Base-by-base conservation (phyloP, 345 rosid species). In the Arabidopsis thaliana region DNA sequence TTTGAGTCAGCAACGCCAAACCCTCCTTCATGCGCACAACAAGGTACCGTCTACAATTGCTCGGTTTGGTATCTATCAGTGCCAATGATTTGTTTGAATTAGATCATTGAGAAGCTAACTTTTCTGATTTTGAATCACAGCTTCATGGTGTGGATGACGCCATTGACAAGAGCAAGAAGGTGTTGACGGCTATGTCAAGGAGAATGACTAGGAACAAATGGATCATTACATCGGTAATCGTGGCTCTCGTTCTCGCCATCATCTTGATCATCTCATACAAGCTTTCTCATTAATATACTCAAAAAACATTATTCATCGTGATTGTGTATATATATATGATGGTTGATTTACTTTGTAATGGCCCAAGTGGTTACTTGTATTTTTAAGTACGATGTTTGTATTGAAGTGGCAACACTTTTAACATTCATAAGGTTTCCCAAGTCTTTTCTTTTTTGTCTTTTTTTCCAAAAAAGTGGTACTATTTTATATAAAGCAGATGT, bases 121-220 rank as follows among this genome's bases (percentile, higher is more conserved):
- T 51, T 48, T 49, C 64, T 56, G 38, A 36, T 48, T 22, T 22
- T 69, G 24, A 8, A 1, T 23, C 67, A 78, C 85, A 93, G 96
- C 91, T 89, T 72, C 89, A 86, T 10, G 91, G 91, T 52, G 97
- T 93, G 8, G 97, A 93, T 69, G 92, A 83, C 74, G 89, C 93
- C 78, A 85, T 91, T n/a, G 88, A 87, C 81, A 88, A 89, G 89
- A 93, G 97, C 63, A 88, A 91, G 85, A 91, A 81, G 71, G 83
- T 91, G 25, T 74, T 91, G 81, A 85, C 85, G 5, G 61, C 82
- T 71, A 89, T 89, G 87, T 76, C 96, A 0, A 82, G 91, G 74
- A 89, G 98, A 84, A 89, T 93, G 78, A 84, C 87, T 34, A 81
- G 84, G 84, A 88, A 91, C 88, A 93, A 91, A 72, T 91, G 94